Percentiles rank a stretch among this genome's conserved stretches.
These are phyloP conservation scores for Sextonia rubra DNA, from an alignment of 164 flowering plant species.

Conservation along the genomic window DNA sequence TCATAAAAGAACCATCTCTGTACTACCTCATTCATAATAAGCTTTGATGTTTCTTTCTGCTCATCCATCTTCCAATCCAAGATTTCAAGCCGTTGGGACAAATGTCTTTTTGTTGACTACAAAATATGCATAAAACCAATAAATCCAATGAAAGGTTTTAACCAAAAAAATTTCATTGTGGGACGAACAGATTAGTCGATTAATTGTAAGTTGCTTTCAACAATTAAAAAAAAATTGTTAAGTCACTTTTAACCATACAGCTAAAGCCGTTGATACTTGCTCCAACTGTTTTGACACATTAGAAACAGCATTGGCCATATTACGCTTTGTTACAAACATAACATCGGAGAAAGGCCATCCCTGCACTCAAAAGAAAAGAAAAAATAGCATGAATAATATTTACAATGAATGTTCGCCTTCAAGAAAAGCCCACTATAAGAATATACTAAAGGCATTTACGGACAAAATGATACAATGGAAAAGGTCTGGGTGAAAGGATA, in stretches of 20 bases:
- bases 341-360: conserved; percentile 80
- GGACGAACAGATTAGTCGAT: neutral
- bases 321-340: conserved; percentile 83
- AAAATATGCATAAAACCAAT: neutral
- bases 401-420: neutral
- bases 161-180: neutral
- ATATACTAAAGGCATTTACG: neutral
- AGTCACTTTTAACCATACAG: conserved; percentile 36
- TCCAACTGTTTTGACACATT: conserved; percentile 79
- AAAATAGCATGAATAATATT: neutral
- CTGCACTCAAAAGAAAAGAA: conserved; percentile 34
- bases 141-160: neutral
- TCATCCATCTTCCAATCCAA: conserved; percentile 70
- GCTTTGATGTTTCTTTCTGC: conserved; percentile 54
- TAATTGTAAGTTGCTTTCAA: neutral
- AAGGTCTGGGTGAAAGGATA: neutral
- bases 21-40: conserved; percentile 47
- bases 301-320: conserved; percentile 78
- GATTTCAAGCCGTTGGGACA: conserved; percentile 65
- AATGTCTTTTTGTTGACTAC: conserved; percentile 44
- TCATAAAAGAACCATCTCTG: neutral
- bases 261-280: conserved; percentile 54
- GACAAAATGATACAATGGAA: neutral
- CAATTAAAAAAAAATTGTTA: neutral
- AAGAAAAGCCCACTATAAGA: neutral